Percentiles rank a stretch among this genome's conserved stretches.
phyloP scores from a whole-genome alignment of 1,139 yeast genomes.

The Cylindricascospora bacillispora region DNA sequence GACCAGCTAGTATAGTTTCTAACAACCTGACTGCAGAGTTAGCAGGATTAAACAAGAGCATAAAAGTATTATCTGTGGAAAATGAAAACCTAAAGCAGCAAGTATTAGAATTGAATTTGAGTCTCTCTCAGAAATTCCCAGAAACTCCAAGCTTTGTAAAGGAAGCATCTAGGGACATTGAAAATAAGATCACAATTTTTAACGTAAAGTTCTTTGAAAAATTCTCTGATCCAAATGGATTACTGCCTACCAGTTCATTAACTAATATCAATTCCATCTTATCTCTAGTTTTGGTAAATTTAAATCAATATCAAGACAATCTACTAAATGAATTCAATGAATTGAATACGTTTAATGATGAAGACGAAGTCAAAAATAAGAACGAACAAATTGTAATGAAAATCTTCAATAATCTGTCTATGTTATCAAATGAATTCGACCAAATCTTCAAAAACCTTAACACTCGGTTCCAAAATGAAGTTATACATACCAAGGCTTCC shows the following conservation, averaged over 20 bases:
- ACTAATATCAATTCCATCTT: neutral
- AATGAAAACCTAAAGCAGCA: slow-evolving; percentile 25
- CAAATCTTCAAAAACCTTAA: neutral
- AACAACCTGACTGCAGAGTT: neutral
- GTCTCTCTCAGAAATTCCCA: slow-evolving; percentile 2
- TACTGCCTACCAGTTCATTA: neutral
- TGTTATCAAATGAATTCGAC: neutral
- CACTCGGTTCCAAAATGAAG: too few species aligned
- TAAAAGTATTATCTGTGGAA: slow-evolving; percentile 7
- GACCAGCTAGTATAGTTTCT: neutral
- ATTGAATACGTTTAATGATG: slow-evolving; percentile 2
- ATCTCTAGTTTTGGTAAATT: slow-evolving; percentile 1
- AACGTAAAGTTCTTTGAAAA: neutral
- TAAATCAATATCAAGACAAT: neutral
- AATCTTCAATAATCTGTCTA: neutral
- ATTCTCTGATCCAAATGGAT: slow-evolving; percentile 1
- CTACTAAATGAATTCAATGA: neutral
- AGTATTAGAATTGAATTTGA: slow-evolving; percentile 13
- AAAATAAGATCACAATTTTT: neutral
- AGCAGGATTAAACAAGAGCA: neutral
- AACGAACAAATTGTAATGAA: neutral
- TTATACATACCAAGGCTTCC: slow-evolving; percentile 58
- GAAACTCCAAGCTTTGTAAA: too few species aligned
- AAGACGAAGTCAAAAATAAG: slow-evolving; percentile 1
- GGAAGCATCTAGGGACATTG: too few species aligned